phyloP scores from a whole-genome alignment of 75 land plant genomes.

The Pinus tabuliformis region DNA sequence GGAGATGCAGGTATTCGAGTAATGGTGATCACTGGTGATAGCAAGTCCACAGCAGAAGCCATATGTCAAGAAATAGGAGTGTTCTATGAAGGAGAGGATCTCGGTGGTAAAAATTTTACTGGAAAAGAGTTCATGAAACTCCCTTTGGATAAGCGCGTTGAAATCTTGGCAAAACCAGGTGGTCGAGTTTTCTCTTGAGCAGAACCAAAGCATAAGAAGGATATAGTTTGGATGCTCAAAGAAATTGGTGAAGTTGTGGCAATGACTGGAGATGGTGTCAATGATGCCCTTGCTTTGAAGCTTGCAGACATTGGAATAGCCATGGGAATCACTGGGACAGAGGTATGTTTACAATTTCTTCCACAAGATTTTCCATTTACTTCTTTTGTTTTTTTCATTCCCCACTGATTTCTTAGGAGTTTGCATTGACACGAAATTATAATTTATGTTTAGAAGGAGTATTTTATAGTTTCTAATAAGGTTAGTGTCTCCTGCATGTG shows the following conservation, averaged over 20 bases:
- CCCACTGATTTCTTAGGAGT: too few species aligned
- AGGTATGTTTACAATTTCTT: constrained; percentile 33
- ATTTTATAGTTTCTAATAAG: not conserved
- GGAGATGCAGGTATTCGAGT: constrained; percentile 78
- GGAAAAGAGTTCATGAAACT: constrained; percentile 78
- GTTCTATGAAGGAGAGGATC: constrained; percentile 49
- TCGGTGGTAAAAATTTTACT: constrained; percentile 64
- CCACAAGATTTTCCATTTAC: not conserved
- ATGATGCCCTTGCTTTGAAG: constrained; percentile 95
- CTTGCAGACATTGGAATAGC: constrained; percentile 93
- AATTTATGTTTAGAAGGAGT: too few species aligned
- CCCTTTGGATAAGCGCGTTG: constrained; percentile 32
- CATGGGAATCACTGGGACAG: constrained; percentile 93
- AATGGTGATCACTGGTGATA: constrained; percentile 94
- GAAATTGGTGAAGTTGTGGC: constrained; percentile 89
- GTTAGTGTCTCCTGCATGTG: not conserved
- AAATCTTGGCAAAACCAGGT: constrained; percentile 53
- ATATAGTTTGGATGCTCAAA: constrained; percentile 82
- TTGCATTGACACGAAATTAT: too few species aligned
- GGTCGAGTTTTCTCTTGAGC: constrained; percentile 87
- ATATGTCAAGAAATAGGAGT: constrained; percentile 79
- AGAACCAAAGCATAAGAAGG: constrained; percentile 91
- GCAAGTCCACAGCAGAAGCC: constrained; percentile 92
- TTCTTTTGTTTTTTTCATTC: not conserved
- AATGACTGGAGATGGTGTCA: constrained; percentile 98